Percentiles rank a stretch among this genome's conserved stretches.
Conservation (phyloP, 129 eudicot species). For the Dittrichia graveolens region DNA sequence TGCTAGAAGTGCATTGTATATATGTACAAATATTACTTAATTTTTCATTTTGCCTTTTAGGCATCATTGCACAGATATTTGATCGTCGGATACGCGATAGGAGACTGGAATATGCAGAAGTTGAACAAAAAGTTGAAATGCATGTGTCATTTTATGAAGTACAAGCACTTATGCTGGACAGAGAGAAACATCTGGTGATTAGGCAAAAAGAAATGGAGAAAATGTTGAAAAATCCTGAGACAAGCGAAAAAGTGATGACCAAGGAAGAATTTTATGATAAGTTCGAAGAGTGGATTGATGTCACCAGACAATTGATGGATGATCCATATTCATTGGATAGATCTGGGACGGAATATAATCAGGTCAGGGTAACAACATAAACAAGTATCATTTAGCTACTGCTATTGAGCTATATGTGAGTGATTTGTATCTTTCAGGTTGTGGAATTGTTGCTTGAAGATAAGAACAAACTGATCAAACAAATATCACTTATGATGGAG, state of each 20-base stretch:
- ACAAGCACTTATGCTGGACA: conserved; percentile 26
- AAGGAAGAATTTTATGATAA: conserved; percentile 1
- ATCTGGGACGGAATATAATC: conserved; percentile 21
- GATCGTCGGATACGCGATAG: conserved; percentile 3
- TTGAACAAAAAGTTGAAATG: conserved; percentile 32
- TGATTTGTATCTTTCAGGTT: conserved; percentile 15
- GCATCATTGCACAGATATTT: background rate
- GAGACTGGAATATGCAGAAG: conserved; percentile 27
- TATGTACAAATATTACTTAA: background rate
- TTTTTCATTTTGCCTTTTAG: background rate
- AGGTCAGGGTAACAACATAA: conserved; percentile 7
- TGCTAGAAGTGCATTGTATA: background rate
- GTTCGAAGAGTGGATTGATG: conserved; percentile 29
- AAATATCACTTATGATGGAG: conserved; percentile 17
- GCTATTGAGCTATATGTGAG: background rate
- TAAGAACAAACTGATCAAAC: conserved; percentile 2
- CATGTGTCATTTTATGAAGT: conserved; percentile 34
- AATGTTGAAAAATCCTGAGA: background rate
- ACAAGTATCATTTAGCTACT: background rate
- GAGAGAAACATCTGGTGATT: conserved; percentile 21
- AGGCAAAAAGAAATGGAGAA: conserved; percentile 22
- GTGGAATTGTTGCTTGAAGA: conserved; percentile 28
- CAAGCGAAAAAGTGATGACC: background rate
- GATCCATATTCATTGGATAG: conserved; percentile 32
- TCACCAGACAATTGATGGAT: conserved; percentile 27